Percentiles rank a stretch among this genome's conserved stretches.
phyloP scores from a whole-genome alignment of 805 yeast genomes.

The Kazachstania kunashirensis region DNA sequence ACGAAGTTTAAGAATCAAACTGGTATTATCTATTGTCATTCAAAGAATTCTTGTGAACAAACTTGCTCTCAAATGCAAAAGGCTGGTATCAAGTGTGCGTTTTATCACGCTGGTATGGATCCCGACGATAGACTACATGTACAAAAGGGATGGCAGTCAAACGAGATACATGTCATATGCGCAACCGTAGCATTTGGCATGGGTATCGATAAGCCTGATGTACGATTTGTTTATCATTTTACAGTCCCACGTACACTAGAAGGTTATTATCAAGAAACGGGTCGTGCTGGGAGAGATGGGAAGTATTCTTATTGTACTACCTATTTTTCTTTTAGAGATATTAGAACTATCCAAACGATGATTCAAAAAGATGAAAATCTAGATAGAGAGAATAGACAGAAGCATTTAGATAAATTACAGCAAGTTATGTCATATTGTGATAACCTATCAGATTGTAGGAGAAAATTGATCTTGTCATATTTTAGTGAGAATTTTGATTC shows the following conservation, averaged over 20 bases:
- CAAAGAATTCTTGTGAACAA: slow-evolving; percentile 80
- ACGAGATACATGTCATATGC: slow-evolving; percentile 67
- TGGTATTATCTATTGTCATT: slow-evolving; percentile 91
- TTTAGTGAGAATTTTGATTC: slow-evolving; percentile 79
- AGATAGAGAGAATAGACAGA: slow-evolving; percentile 56
- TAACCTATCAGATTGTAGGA: slow-evolving; percentile 81
- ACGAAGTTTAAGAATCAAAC: slow-evolving; percentile 47
- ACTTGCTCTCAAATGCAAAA: slow-evolving; percentile 53
- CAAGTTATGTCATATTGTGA: slow-evolving; percentile 91
- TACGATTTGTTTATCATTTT: slow-evolving; percentile 81
- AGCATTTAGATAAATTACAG: slow-evolving; percentile 65
- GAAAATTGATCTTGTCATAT: slow-evolving; percentile 81
- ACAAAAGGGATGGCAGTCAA: slow-evolving; percentile 77
- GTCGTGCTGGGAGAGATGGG: slow-evolving; percentile 98
- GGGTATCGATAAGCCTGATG: slow-evolving; percentile 98
- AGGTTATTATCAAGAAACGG: slow-evolving; percentile 97
- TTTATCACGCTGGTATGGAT: slow-evolving; percentile 90
- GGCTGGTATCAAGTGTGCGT: slow-evolving; percentile 59
- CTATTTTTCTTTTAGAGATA: slow-evolving; percentile 76
- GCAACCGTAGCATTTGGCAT: slow-evolving; percentile 99
- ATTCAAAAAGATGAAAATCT: slow-evolving; percentile 69
- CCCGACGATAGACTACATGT: slow-evolving; percentile 61
- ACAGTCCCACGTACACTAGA: slow-evolving; percentile 86
- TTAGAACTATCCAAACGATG: slow-evolving; percentile 62
- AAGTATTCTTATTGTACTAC: slow-evolving; percentile 69